These are phyloP conservation scores for Asclepias syriaca DNA, from an alignment of 257 asterid species.

Conservation along the genomic window DNA sequence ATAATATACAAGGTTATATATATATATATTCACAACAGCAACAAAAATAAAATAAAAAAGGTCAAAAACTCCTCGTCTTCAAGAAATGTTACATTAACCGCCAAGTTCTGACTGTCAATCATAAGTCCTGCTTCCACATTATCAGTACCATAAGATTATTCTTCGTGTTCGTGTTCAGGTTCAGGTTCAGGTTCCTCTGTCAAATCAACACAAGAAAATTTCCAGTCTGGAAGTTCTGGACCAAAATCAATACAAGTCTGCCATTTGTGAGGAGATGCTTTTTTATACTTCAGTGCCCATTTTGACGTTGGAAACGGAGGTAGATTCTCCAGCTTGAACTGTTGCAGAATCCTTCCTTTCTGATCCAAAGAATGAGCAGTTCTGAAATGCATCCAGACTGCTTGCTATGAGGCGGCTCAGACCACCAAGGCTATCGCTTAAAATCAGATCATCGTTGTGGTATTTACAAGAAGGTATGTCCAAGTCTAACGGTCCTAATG, in stretches of 20 bases:
- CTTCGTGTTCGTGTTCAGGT: too few species aligned
- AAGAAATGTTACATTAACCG: background rate
- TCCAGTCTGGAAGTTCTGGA: background rate
- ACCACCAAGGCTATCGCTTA: constrained; percentile 86
- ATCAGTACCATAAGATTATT: background rate
- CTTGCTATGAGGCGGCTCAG: constrained; percentile 77
- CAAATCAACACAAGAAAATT: constrained; percentile 4
- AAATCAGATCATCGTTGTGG: constrained; percentile 65
- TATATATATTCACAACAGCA: constrained; percentile 1
- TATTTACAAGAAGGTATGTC: constrained; percentile 83
- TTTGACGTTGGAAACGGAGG: constrained; percentile 44
- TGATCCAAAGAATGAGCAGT: constrained; percentile 71
- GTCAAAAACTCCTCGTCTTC: background rate
- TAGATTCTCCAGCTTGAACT: constrained; percentile 47
- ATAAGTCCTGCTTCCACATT: background rate
- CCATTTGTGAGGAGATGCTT: constrained; percentile 1
- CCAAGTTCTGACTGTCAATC: background rate
- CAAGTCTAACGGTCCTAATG: constrained; percentile 91
- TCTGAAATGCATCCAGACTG: constrained; percentile 92
- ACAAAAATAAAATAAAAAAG: background rate
- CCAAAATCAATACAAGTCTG: background rate
- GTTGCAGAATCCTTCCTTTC: constrained; percentile 68
- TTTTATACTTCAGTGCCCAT: constrained; percentile 47
- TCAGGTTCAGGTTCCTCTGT: background rate
- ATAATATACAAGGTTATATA: constrained; percentile 10